Evolutionary conservation across 305 asterid species (phyloP).

Genomic region (Stenogyne calaminthoides): DNA sequence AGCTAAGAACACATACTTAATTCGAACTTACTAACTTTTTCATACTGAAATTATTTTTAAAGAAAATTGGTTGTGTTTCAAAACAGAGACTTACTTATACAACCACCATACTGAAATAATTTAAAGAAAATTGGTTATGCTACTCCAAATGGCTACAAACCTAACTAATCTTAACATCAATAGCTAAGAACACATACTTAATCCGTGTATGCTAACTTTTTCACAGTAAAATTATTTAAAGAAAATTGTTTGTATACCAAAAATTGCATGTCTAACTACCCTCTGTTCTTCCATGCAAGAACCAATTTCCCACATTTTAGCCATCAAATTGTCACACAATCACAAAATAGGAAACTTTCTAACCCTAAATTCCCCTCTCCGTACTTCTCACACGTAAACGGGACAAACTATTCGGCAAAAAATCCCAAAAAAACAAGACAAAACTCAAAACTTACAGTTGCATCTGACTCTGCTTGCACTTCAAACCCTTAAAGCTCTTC

Average conservation of each 20-base stretch:
- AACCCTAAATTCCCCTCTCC: neutral
- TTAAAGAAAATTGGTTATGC: neutral
- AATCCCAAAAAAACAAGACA: neutral
- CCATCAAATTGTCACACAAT: constrained; percentile 5
- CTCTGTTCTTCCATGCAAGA: neutral
- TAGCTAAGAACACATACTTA: neutral
- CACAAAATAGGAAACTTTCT: neutral
- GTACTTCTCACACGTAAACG: neutral
- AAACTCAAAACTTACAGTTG: constrained; percentile 56
- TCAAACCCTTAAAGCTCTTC: constrained; percentile 46
- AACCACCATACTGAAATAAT: neutral
- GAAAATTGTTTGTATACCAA: neutral
- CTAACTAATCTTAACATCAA: neutral
- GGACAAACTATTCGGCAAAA: neutral
- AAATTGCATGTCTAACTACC: neutral
- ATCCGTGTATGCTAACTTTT: neutral
- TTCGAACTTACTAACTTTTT: neutral
- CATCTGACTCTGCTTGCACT: constrained; percentile 58
- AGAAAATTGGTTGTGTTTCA: neutral
- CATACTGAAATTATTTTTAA: neutral
- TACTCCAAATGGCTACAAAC: neutral
- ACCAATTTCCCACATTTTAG: neutral
- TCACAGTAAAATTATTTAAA: neutral
- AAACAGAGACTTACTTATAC: too few relatives aligned
- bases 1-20: neutral